phyloP scores from a whole-genome alignment of 208 protist genomes.

The Leishmania arabica region DNA sequence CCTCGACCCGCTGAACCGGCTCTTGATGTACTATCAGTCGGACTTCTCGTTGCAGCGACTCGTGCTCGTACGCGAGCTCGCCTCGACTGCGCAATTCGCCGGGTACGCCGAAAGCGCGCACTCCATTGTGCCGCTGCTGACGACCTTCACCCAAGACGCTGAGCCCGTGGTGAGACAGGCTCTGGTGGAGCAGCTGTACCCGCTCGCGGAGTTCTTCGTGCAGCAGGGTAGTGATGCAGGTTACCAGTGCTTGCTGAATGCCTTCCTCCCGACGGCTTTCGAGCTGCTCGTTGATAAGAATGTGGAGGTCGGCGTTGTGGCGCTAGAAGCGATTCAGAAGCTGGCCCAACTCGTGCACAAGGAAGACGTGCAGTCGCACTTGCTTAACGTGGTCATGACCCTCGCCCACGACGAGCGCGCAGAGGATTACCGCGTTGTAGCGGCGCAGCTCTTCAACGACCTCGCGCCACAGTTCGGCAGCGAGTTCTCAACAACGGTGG shows the following conservation, averaged over 20 bases:
- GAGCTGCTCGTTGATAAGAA: conserved; percentile 96
- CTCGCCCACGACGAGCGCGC: conserved; percentile 94
- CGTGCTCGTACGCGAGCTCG: conserved; percentile 84
- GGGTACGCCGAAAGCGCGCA: conserved; percentile 83
- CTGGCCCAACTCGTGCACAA: conserved; percentile 83
- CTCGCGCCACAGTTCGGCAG: conserved; percentile 79
- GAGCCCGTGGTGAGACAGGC: conserved; percentile 93
- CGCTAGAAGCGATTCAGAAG: conserved; percentile 81
- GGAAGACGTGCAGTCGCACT: conserved; percentile 84
- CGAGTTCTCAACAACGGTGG: conserved; percentile 65
- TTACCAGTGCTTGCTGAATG: conserved; percentile 83
- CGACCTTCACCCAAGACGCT: conserved; percentile 84
- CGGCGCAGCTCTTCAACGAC: conserved; percentile 90
- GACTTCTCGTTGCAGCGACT: conserved; percentile 92
- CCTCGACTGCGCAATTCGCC: conserved; percentile 79
- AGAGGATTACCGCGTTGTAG: conserved; percentile 95
- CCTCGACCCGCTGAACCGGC: conserved; percentile 82
- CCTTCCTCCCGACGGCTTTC: conserved; percentile 92
- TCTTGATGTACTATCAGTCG: conserved; percentile 88
- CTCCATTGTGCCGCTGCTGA: conserved; percentile 85
- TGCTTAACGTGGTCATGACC: conserved; percentile 90
- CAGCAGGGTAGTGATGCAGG: conserved; percentile 73
- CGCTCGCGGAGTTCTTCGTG: conserved; percentile 80
- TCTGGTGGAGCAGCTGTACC: conserved; percentile 89
- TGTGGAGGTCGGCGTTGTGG: conserved; percentile 88